Percentiles rank a stretch among this genome's conserved stretches.
Conservation (phyloP, 176 grass and related monocot genomes). For the Cenchrus americanus region DNA sequence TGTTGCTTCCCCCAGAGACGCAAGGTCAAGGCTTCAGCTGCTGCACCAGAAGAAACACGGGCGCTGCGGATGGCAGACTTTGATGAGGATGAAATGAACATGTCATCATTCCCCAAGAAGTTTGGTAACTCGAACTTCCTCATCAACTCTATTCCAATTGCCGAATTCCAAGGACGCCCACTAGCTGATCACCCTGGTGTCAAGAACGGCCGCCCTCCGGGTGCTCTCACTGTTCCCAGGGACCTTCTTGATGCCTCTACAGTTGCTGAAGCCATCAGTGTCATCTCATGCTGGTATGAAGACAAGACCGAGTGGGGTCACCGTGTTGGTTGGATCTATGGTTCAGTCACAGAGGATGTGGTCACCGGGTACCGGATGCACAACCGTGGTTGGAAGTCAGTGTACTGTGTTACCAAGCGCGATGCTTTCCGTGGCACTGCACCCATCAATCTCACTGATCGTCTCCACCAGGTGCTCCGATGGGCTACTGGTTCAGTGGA, state of each 20-base stretch:
- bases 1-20: slow-evolving; percentile 86
- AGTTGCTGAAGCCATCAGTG: slow-evolving; percentile 88
- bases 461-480: slow-evolving; percentile 94
- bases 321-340: slow-evolving; percentile 98
- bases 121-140: slow-evolving; percentile 91
- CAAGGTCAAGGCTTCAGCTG: slow-evolving; percentile 45
- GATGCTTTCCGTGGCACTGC: slow-evolving; percentile 96
- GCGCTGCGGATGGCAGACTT: slow-evolving; percentile 80
- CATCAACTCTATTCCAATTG: slow-evolving; percentile 90
- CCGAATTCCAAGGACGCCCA: slow-evolving; percentile 91
- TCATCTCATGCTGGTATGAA: slow-evolving; percentile 99
- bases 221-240: slow-evolving; percentile 79
- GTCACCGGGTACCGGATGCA: slow-evolving; percentile 99
- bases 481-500: slow-evolving; percentile 99
- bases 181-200: slow-evolving; percentile 96
- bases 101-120: slow-evolving; percentile 90
- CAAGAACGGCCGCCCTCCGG: slow-evolving; percentile 85
- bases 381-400: slow-evolving; percentile 97
- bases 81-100: slow-evolving; percentile 92
- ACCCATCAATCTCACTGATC: slow-evolving; percentile 94
- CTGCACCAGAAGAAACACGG: slow-evolving; percentile 67
- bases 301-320: slow-evolving; percentile 98
- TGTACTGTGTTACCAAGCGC: slow-evolving; percentile 96
- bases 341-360: slow-evolving; percentile 97
- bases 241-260: slow-evolving; percentile 94